Base-by-base conservation (phyloP, 768 basidiomycete genomes). In the Auriscalpium vulgare region DNA sequence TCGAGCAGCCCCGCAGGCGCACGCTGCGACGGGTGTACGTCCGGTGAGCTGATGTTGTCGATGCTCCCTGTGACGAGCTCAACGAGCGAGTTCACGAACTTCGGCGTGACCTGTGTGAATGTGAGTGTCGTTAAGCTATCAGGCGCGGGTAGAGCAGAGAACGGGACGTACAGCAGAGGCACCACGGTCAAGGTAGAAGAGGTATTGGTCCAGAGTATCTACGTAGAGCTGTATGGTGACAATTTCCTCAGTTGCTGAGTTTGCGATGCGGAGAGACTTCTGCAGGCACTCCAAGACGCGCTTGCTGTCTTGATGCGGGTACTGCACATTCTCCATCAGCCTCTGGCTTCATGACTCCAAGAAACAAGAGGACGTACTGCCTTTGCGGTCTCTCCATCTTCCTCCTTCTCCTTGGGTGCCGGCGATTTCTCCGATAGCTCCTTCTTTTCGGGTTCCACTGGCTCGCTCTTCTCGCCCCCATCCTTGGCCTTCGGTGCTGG, bases 201-300 rank as follows among this genome's bases (percentile, higher is more conserved):
- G 74, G 69, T 98, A 98, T 65, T 88, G 89, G 68, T 99, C 95
- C 36, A 99, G 82, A 11, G 95, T 92, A 68, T 97, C 93, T 61
- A 91, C 92, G 68, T 97, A 98, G 8, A 98, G 77, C 67, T 97
- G 95, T 2, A 97, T 87, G 3, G 91, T 97, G 40, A 97, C 91
- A 59, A 98, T 90, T 65, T 97, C 95, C 70, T 98, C 97, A 53
- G 93, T 95, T 23, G 91, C 91, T 3, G 92, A 94, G 65, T 95
- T 94, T 6, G 97, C 97, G 64, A 97, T 97, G 2, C 95, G 84
- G 23, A 98, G 77, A 4, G 94, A 91, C 68, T 98, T 98, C 69
- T 99, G 97, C 36, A 99, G 77, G 67, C 97, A 99, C 70, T 99
- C 97, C 36, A 99, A 75, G 0, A 99, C 95, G 21, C 97, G 90